These are phyloP conservation scores for Beauveria varroae DNA, from an alignment of 2,329 filamentous ascomycete species.

Conservation along the genomic window DNA sequence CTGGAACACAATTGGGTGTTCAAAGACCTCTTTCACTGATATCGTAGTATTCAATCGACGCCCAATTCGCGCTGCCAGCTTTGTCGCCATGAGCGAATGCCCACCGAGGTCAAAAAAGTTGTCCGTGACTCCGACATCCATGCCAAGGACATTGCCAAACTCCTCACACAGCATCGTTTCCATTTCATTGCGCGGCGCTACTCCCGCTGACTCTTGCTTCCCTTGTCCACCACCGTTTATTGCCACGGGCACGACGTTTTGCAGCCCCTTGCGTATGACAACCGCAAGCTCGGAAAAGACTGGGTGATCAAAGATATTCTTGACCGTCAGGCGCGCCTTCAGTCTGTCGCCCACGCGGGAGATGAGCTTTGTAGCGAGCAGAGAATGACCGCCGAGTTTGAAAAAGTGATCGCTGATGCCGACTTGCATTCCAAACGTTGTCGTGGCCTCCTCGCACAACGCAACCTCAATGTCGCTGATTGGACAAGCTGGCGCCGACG, in stretches of 20 bases:
- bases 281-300: too few species aligned
- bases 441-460: slow-evolving; percentile 13
- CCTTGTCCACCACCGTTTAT: too few species aligned
- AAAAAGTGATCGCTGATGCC: slow-evolving; percentile 15
- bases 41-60: background rate
- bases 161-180: too few species aligned
- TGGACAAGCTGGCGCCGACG: background rate
- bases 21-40: background rate
- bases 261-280: too few species aligned
- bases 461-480: background rate
- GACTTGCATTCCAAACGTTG: slow-evolving; percentile 8
- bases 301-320: too few species aligned
- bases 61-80: slow-evolving; percentile 7
- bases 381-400: slow-evolving; percentile 14
- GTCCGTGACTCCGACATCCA: slow-evolving; percentile 10
- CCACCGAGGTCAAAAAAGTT: slow-evolving; percentile 14
- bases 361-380: slow-evolving; percentile 4
- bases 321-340: too few species aligned
- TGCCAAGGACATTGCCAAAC: background rate
- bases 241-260: too few species aligned
- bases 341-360: background rate
- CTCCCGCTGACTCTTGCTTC: too few species aligned
- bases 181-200: too few species aligned
- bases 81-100: background rate
- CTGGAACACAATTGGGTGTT: background rate